A percentile compares a stretch with the other conserved stretches of the same genome.
Evolutionary conservation across 2,329 filamentous ascomycete genomes (phyloP).

Genomic region (Juglanconis sp.): DNA sequence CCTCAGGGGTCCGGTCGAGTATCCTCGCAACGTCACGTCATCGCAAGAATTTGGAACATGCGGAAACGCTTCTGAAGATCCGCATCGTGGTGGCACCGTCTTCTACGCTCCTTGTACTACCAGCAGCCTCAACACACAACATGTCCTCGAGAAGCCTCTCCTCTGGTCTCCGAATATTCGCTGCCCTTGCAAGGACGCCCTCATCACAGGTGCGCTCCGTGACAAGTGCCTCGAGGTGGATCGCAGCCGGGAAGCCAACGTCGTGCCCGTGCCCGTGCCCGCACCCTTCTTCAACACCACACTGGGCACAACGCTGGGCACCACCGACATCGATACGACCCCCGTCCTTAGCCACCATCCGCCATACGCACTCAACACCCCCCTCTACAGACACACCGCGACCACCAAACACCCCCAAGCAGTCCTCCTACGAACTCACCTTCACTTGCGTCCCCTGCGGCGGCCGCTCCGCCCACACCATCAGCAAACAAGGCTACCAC

Average conservation of each 20-base stretch:
- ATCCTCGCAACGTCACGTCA: background rate
- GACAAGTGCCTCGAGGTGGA: too few relatives aligned
- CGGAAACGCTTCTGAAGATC: background rate
- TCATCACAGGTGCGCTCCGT: background rate
- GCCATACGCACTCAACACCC: conserved; percentile 29
- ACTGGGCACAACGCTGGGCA: background rate
- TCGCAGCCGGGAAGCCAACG: background rate
- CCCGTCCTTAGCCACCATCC: conserved; percentile 6
- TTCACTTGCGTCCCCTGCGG: conserved; percentile 92
- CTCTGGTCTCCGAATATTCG: background rate
- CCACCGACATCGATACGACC: background rate
- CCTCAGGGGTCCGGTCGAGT: too few relatives aligned
- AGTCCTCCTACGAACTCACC: conserved; percentile 78
- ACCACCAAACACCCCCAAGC: conserved; percentile 24
- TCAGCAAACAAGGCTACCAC: conserved; percentile 96
- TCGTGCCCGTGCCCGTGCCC: too few relatives aligned
- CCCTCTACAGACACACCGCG: conserved; percentile 23
- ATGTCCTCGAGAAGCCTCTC: conserved; percentile 10
- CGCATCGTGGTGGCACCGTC: background rate
- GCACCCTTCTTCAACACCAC: background rate
- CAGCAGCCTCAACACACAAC: background rate
- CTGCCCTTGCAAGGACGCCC: background rate
- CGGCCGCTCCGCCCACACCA: conserved; percentile 73
- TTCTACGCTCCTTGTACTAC: background rate
- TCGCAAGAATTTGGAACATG: background rate